phyloP scores from a whole-genome alignment of 139 green algal genomes.

The Axilococcus clingmanii region DNA sequence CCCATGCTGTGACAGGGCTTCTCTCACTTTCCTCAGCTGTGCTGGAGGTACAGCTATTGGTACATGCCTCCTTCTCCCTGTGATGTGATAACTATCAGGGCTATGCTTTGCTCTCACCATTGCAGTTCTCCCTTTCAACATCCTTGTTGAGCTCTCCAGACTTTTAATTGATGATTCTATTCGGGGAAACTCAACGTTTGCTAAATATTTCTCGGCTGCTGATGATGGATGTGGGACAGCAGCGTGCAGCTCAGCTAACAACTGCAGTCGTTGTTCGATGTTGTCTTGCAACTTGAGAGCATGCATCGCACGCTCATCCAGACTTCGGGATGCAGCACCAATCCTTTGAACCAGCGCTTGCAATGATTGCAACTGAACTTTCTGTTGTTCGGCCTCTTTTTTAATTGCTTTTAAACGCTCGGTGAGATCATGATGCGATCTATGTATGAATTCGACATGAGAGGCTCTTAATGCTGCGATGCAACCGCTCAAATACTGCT shows the following conservation, averaged over 20 bases:
- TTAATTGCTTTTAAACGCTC: constrained; percentile 24
- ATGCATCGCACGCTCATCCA: too few species aligned
- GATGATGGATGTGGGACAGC: constrained; percentile 38
- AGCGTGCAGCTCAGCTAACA: constrained; percentile 57
- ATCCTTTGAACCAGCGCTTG: too few species aligned
- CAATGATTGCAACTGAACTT: too few species aligned
- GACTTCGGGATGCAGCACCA: too few species aligned
- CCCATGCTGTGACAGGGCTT: constrained; percentile 14
- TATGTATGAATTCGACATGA: constrained; percentile 38
- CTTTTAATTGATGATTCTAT: constrained; percentile 21
- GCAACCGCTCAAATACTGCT: constrained; percentile 7
- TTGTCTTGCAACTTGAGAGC: constrained; percentile 1
- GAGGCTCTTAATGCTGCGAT: constrained; percentile 12
- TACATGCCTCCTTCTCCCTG: neutral
- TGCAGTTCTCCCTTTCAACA: constrained; percentile 9
- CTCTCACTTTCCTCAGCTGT: constrained; percentile 30
- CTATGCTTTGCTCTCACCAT: constrained; percentile 13
- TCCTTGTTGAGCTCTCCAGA: neutral
- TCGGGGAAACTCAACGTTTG: constrained; percentile 16
- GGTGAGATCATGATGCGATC: constrained; percentile 25
- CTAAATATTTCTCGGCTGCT: constrained; percentile 29
- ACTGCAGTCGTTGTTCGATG: constrained; percentile 14
- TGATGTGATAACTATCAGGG: neutral
- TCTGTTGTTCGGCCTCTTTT: too few species aligned
- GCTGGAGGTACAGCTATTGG: constrained; percentile 6